Evolutionary conservation across 345 rosid species (phyloP).

Genomic region (Heritiera fomes): DNA sequence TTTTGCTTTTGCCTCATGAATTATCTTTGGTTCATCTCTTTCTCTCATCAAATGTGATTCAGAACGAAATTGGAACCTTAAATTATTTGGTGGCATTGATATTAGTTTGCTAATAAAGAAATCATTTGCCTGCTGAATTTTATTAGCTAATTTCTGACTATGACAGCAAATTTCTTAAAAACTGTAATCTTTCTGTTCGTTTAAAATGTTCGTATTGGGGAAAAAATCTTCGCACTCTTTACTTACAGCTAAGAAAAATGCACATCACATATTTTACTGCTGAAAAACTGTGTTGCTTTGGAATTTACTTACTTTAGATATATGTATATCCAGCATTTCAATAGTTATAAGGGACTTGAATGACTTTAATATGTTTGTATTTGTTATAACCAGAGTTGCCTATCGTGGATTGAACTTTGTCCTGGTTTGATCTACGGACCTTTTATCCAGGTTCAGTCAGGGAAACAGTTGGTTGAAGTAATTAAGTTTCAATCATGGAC

Average conservation of each 20-base stretch:
- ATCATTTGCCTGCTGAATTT: background rate
- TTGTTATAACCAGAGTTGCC: background rate
- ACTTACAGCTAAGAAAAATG: background rate
- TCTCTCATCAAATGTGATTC: background rate
- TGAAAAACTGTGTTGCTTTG: background rate
- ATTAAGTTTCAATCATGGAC: conserved; percentile 36
- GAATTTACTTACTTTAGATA: background rate
- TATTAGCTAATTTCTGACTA: background rate
- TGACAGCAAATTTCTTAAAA: background rate
- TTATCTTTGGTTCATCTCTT: background rate
- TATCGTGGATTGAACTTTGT: background rate
- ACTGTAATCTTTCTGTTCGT: background rate
- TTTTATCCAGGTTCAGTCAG: conserved; percentile 8
- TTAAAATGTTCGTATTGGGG: background rate
- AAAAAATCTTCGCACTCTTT: background rate
- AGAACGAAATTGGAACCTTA: background rate
- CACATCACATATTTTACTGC: background rate
- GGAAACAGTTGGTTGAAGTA: background rate
- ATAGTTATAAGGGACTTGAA: background rate
- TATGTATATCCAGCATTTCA: background rate
- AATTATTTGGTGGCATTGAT: conserved; percentile 1
- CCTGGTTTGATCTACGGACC: background rate
- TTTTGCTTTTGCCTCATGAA: background rate
- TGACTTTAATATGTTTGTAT: background rate
- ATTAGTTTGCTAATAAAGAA: background rate